phyloP scores from a whole-genome alignment of 1,284 basidiomycete species.

The Puccinia horiana region DNA sequence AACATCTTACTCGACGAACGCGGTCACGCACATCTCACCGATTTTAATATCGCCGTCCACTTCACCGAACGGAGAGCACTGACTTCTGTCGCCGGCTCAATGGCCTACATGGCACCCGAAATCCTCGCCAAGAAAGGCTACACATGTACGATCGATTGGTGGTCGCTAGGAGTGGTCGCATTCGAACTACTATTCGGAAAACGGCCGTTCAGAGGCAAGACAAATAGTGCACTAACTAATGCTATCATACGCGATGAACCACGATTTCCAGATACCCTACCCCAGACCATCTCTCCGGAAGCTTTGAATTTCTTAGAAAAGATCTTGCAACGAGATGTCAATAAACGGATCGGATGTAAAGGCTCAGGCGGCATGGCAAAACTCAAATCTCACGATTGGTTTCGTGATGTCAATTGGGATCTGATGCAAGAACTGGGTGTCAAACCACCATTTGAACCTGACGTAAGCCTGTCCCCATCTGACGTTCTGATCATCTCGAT shows the following conservation, averaged over 20 bases:
- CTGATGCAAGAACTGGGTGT: constrained; percentile 77
- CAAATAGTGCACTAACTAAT: constrained; percentile 83
- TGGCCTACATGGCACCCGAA: constrained; percentile 87
- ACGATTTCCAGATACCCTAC: constrained; percentile 34
- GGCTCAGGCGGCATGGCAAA: constrained; percentile 66
- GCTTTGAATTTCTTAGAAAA: constrained; percentile 57
- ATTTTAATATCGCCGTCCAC: constrained; percentile 98
- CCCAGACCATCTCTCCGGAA: constrained; percentile 32
- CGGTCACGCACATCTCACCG: constrained; percentile 93
- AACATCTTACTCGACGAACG: constrained; percentile 88
- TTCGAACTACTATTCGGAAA: constrained; percentile 89
- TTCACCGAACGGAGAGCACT: constrained; percentile 82
- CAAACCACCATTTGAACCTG: constrained; percentile 84
- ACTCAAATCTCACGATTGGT: constrained; percentile 59
- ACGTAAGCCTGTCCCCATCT: constrained; percentile 65
- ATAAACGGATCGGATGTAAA: constrained; percentile 78
- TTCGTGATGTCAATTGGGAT: constrained; percentile 80
- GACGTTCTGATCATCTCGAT: constrained; percentile 29
- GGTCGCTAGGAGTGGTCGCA: constrained; percentile 88
- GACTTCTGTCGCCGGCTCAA: constrained; percentile 89
- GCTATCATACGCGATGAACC: constrained; percentile 67
- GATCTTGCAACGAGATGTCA: constrained; percentile 82
- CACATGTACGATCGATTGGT: constrained; percentile 90
- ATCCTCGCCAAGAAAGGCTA: constrained; percentile 63
- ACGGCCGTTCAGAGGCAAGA: constrained; percentile 85